phyloP scores from a whole-genome alignment of 2,329 filamentous ascomycete genomes.

The Sclerotinia minor region DNA sequence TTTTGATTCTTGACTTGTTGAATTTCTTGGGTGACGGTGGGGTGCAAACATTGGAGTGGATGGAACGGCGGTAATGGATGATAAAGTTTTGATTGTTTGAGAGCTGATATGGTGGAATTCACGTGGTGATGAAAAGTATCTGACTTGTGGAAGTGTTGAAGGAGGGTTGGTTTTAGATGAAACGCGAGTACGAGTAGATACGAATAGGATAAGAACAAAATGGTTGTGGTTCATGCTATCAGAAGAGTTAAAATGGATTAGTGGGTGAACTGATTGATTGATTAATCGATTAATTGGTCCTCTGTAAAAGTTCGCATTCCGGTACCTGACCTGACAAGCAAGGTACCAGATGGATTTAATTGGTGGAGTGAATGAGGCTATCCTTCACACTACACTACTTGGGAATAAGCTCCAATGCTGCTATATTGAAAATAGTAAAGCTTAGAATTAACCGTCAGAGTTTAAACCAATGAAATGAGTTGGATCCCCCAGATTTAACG shows the following conservation, averaged over 20 bases:
- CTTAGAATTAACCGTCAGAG: no score
- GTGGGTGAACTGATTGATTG: no score
- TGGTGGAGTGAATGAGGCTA: no score
- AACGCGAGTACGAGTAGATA: not conserved
- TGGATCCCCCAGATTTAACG: not conserved
- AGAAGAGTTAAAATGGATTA: not conserved
- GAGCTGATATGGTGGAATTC: not conserved
- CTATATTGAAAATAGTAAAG: no score
- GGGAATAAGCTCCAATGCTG: not conserved
- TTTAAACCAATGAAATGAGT: not conserved
- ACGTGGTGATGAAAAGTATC: not conserved
- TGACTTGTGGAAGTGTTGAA: not conserved
- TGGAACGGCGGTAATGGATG: not conserved
- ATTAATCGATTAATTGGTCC: not conserved
- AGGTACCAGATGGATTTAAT: not conserved
- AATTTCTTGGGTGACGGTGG: not conserved
- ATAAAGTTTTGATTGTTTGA: constrained; percentile 8
- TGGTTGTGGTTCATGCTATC: constrained; percentile 5
- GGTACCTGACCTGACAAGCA: not conserved
- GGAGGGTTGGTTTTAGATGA: not conserved
- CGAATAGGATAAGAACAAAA: no score
- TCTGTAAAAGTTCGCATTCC: not conserved
- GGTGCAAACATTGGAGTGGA: not conserved
- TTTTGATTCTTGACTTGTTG: no score
- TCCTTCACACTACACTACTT: not conserved